Percentiles rank a stretch among this genome's conserved stretches.
phyloP scores from a whole-genome alignment of 108 stramenopile genomes.

The Poteriospumella lacustris region DNA sequence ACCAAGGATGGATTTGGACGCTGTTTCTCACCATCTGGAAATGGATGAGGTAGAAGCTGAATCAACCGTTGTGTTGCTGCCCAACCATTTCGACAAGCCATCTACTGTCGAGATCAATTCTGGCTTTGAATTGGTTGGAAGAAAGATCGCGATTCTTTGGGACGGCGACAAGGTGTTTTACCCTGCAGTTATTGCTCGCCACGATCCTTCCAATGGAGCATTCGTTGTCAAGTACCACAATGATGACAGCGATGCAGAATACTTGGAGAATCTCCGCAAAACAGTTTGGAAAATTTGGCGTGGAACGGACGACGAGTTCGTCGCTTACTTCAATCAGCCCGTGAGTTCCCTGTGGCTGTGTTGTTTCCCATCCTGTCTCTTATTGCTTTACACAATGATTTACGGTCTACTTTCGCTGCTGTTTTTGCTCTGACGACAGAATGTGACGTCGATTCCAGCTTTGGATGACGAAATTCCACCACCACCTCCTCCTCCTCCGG shows the following conservation, averaged over 20 bases:
- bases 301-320: neutral
- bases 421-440: neutral
- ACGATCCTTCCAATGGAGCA: neutral
- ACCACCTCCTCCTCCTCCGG: neutral
- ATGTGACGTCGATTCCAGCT: neutral
- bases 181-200: neutral
- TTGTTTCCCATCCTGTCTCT: neutral
- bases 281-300: neutral
- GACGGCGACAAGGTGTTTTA: slow-evolving; percentile 3
- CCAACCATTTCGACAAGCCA: too few relatives aligned
- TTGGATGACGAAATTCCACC: neutral
- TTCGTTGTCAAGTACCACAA: neutral
- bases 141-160: neutral
- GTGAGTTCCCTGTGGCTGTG: neutral
- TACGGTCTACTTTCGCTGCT: neutral
- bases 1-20: too few relatives aligned
- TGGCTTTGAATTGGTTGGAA: neutral
- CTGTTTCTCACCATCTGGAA: too few relatives aligned
- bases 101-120: too few relatives aligned
- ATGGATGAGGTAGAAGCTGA: too few relatives aligned
- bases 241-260: neutral
- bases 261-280: neutral
- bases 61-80: too few relatives aligned
- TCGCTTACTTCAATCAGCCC: neutral
- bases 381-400: neutral